Evolutionary conservation across 1,284 basidiomycete genomes (phyloP), one percentile per base, ranked within the genome.

Genomic region (Leccinum holopus): DNA sequence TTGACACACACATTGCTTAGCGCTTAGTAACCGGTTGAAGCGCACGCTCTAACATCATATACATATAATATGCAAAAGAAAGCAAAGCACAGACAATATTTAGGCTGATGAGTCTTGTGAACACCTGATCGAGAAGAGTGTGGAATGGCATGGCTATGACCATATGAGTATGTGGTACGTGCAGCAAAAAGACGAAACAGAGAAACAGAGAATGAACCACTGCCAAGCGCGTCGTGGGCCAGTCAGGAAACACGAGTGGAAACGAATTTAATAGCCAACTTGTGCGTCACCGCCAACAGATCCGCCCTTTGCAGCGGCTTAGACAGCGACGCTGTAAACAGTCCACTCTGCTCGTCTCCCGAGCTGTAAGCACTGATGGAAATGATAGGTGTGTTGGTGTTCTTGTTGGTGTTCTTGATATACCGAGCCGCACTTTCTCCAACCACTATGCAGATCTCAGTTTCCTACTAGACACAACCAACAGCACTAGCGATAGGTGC

Each of bases 361-460:
- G 85, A 85, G 67, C 88, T 87, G 75, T 94, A 95, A 32, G 90
- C 91, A 72, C 91, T 93, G 58, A 97, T 87, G 60, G 96, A 94
- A 60, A 98, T 90, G 64, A 98, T 95, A n/a, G 88, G 97, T 62
- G 90, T 94, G 66, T 82, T 85, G 54, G 88, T 87, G 71, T 97
- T 97, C 81, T 88, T 92, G 80, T 92, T 92, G n/a, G 94, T 96
- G 70, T 87, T 94, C 81, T 94, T 95, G 80, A 97, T 94, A 78
- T 96, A 96, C 65, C 91, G 84, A 30, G 95, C 93, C 51, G 94
- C 95, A 67, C 91, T 90, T 78, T 97, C 94, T 52, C 95, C 95
- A 72, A 95, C 92, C 68, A 97, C 92, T 90, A 61, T 5, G 10
- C 57, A 68, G 51, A 32, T 18, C 51, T 57, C 51, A 32, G 25